These are phyloP conservation scores for Triangularia verruculosa DNA, from an alignment of 2,329 filamentous ascomycete genomes.

Conservation along the genomic window DNA sequence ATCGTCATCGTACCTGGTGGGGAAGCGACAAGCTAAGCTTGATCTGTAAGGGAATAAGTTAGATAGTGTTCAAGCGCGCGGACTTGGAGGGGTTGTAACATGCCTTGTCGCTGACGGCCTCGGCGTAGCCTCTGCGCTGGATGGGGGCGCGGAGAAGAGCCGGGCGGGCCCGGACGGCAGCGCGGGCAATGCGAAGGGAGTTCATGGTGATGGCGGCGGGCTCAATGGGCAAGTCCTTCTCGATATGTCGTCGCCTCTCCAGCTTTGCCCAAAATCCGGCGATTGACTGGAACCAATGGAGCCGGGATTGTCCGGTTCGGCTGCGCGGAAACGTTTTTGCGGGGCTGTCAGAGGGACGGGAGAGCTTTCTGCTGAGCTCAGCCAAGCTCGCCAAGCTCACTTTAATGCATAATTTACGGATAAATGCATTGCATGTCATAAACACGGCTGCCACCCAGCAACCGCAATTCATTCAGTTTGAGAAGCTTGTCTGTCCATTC, in stretches of 20 bases:
- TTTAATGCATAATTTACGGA: not conserved
- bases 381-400: not conserved
- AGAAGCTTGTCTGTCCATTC: not conserved
- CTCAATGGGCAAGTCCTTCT: slow-evolving; percentile 40
- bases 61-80: slow-evolving; percentile 28
- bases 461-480: not conserved
- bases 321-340: slow-evolving; percentile 1
- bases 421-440: not conserved
- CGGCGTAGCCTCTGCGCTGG: slow-evolving; percentile 88
- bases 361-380: not conserved
- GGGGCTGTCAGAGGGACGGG: not conserved
- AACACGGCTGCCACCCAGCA: not conserved
- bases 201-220: slow-evolving; percentile 70
- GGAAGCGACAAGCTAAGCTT: slow-evolving; percentile 97
- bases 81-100: not conserved
- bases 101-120: slow-evolving; percentile 78
- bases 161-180: slow-evolving; percentile 80
- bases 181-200: slow-evolving; percentile 87
- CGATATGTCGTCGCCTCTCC: slow-evolving; percentile 9
- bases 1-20: slow-evolving; percentile 78
- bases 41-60: slow-evolving; percentile 55
- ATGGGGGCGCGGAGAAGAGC: slow-evolving; percentile 70
- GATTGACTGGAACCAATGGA: slow-evolving; percentile 12
- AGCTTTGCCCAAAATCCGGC: slow-evolving; percentile 13
- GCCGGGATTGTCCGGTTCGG: slow-evolving; percentile 19